Percentiles rank a stretch among this genome's conserved stretches.
Evolutionary conservation across 192 early-diverging fungal species (phyloP).

Genomic region (Coemansia sp.): DNA sequence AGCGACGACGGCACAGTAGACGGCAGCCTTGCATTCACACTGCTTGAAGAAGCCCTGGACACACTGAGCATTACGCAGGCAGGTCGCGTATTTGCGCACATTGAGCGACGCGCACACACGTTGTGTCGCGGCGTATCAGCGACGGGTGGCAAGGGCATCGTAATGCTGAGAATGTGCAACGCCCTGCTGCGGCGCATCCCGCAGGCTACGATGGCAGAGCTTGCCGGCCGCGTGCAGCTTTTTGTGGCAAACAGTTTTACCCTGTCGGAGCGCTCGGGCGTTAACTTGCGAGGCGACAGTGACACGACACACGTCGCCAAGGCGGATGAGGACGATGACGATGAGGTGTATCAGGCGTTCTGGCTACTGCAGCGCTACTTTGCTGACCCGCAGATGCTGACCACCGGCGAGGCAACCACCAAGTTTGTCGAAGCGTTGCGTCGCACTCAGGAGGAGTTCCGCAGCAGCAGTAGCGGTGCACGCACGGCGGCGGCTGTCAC

Average conservation of each 20-base stretch:
- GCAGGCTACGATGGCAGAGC: slow-evolving; percentile 73
- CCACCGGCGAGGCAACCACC: background rate
- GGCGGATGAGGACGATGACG: slow-evolving; percentile 9
- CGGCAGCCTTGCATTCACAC: slow-evolving; percentile 27
- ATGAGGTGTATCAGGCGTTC: slow-evolving; percentile 65
- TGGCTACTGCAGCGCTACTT: slow-evolving; percentile 81
- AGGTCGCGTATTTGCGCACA: slow-evolving; percentile 29
- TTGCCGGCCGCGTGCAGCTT: slow-evolving; percentile 85
- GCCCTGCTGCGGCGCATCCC: slow-evolving; percentile 86
- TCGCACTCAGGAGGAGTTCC: slow-evolving; percentile 40
- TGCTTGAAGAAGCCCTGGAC: slow-evolving; percentile 47
- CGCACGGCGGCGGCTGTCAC: slow-evolving; percentile 8
- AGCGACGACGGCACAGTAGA: slow-evolving; percentile 26
- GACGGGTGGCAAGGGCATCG: slow-evolving; percentile 77
- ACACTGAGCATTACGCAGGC: slow-evolving; percentile 23
- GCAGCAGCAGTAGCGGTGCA: slow-evolving; percentile 8
- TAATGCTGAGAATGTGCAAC: slow-evolving; percentile 83
- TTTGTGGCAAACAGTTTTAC: slow-evolving; percentile 84
- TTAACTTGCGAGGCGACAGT: slow-evolving; percentile 80
- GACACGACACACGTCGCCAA: slow-evolving; percentile 1
- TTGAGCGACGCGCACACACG: slow-evolving; percentile 30
- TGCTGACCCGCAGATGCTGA: slow-evolving; percentile 60
- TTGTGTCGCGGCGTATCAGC: slow-evolving; percentile 64
- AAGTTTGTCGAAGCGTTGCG: slow-evolving; percentile 23
- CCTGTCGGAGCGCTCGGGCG: slow-evolving; percentile 83